Conservation (phyloP, 768 basidiomycete species). For the Hygrophoropsis aurantiaca region DNA sequence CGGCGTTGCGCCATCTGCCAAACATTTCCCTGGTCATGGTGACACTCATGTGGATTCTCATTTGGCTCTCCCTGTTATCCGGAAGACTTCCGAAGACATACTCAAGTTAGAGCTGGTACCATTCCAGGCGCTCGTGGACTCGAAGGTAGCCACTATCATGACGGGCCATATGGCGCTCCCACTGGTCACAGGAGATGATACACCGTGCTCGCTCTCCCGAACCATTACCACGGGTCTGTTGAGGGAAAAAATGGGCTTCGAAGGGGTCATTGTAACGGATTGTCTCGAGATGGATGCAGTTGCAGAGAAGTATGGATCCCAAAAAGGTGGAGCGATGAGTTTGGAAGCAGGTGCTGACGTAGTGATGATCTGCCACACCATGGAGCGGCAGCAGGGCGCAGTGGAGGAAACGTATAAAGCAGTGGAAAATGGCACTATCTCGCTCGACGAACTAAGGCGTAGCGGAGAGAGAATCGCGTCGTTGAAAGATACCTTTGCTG, state of each 20-base stretch:
- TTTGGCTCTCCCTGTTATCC: conserved; percentile 60
- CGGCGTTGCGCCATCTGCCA: conserved; percentile 59
- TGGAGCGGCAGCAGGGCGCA: conserved; percentile 51
- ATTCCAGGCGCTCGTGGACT: conserved; percentile 47
- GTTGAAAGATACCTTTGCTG: conserved; percentile 53
- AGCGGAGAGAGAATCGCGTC: conserved; percentile 46
- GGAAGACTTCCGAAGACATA: conserved; percentile 46
- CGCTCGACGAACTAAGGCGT: conserved; percentile 33
- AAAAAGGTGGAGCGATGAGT: conserved; percentile 54
- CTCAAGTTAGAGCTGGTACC: conserved; percentile 54
- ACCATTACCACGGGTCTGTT: conserved; percentile 53
- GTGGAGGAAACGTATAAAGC: conserved; percentile 53
- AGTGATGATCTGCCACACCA: conserved; percentile 74
- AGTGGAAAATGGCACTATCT: conserved; percentile 42
- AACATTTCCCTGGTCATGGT: conserved; percentile 77
- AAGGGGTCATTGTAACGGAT: conserved; percentile 68
- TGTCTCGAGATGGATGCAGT: conserved; percentile 80
- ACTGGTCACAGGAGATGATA: conserved; percentile 49
- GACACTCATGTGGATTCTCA: conserved; percentile 75
- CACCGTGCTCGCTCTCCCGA: conserved; percentile 59
- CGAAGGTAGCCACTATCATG: conserved; percentile 59
- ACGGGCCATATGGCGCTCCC: conserved; percentile 75
- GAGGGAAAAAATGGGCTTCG: conserved; percentile 48
- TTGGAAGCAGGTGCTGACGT: conserved; percentile 67
- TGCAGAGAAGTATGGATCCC: conserved; percentile 46